Conservation (phyloP, 169 alveolate genomes). For the Plasmodium vivax region DNA sequence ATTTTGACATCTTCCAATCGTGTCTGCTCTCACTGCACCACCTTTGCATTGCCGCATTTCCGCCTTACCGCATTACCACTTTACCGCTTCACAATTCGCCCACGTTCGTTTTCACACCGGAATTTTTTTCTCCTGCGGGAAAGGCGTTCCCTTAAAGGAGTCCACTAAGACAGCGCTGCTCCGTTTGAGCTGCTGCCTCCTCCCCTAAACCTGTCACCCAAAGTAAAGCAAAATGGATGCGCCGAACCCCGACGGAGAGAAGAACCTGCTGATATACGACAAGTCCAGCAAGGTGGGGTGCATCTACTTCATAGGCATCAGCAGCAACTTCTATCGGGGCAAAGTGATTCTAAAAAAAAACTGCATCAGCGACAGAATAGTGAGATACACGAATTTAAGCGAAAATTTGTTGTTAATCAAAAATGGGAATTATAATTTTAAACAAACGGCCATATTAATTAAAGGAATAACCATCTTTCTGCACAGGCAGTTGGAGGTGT, state of each 20-base stretch:
- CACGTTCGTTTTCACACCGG: background rate
- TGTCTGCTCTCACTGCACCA: background rate
- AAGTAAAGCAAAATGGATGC: slow-evolving; percentile 15
- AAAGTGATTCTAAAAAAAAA: slow-evolving; percentile 69
- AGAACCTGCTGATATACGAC: slow-evolving; percentile 55
- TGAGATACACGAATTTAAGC: slow-evolving; percentile 64
- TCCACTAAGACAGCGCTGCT: background rate
- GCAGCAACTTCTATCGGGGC: slow-evolving; percentile 59
- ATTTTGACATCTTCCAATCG: background rate
- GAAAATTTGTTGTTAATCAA: slow-evolving; percentile 58
- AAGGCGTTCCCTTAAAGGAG: background rate
- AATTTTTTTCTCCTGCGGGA: background rate
- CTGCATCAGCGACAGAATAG: slow-evolving; percentile 43
- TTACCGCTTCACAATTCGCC: background rate
- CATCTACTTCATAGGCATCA: slow-evolving; percentile 64
- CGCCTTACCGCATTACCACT: background rate
- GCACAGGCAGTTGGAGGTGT: slow-evolving; percentile 65
- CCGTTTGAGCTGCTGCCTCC: background rate
- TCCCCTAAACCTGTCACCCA: background rate
- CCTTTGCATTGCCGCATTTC: background rate
- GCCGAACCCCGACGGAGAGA: slow-evolving; percentile 12
- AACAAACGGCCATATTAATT: slow-evolving; percentile 72
- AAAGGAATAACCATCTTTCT: slow-evolving; percentile 71
- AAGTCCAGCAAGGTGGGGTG: slow-evolving; percentile 70
- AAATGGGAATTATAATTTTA: slow-evolving; percentile 60